Evolutionary conservation across 306 rosid genomes (phyloP).

Genomic region (Hippophae rhamnoides): DNA sequence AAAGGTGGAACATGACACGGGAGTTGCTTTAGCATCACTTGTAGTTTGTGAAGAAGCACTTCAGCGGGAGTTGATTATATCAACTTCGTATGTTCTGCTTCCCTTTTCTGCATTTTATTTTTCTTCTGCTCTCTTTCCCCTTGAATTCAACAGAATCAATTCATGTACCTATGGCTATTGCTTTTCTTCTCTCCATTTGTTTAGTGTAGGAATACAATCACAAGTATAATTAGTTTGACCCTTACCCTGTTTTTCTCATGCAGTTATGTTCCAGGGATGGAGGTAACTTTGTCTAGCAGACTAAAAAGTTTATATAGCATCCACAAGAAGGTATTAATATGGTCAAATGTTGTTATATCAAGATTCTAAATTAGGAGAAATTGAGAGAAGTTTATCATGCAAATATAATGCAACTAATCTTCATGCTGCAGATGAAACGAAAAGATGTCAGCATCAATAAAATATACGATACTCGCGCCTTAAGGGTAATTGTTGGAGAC

Average conservation of each 20-base stretch:
- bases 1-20: constrained; percentile 78
- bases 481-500: constrained; percentile 97
- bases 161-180: neutral
- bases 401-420: constrained; percentile 6
- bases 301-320: constrained; percentile 89
- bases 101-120: neutral
- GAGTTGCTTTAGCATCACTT: constrained; percentile 78
- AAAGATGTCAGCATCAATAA: constrained; percentile 67
- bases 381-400: no score
- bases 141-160: neutral
- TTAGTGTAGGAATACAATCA: neutral
- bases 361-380: no score
- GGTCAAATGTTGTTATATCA: neutral
- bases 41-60: constrained; percentile 87
- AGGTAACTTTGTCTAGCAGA: constrained; percentile 83
- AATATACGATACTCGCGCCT: constrained; percentile 91
- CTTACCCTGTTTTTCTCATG: constrained; percentile 19
- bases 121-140: constrained; percentile 25
- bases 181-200: neutral
- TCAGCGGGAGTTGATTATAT: constrained; percentile 75
- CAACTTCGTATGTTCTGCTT: constrained; percentile 73
- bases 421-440: constrained; percentile 62
- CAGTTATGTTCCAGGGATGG: constrained; percentile 98
- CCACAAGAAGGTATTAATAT: constrained; percentile 69
- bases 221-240: constrained; percentile 4